phyloP scores from a whole-genome alignment of 148 eudicot species.

The Bassia scoparia region DNA sequence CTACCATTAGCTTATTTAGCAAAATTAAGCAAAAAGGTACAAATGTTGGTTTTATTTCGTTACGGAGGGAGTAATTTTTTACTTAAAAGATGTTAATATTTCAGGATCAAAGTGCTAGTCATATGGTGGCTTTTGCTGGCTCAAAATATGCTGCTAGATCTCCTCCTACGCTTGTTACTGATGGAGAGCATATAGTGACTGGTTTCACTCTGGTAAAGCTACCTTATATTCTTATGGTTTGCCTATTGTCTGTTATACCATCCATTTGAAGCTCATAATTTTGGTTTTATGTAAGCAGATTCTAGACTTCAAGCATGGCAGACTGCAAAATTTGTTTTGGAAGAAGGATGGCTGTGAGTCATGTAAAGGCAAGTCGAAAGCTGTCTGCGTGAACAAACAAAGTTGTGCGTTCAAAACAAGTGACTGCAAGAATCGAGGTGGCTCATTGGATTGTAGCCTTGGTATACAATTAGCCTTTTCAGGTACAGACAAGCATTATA shows the following conservation, averaged over 20 bases:
- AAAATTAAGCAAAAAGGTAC: too few species aligned
- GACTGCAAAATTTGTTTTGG: slow-evolving; percentile 81
- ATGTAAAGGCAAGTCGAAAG: slow-evolving; percentile 62
- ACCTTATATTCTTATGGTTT: background rate
- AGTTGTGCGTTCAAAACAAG: slow-evolving; percentile 68
- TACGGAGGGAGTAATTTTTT: too few species aligned
- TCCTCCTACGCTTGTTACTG: slow-evolving; percentile 72
- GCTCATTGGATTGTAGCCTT: slow-evolving; percentile 77
- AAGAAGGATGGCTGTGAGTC: slow-evolving; percentile 85
- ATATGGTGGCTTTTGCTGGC: slow-evolving; percentile 97
- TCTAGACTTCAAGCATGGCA: slow-evolving; percentile 73
- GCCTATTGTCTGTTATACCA: background rate
- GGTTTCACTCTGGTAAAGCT: slow-evolving; percentile 87
- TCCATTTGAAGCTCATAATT: background rate
- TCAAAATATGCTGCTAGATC: slow-evolving; percentile 93
- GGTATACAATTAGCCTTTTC: slow-evolving; percentile 89
- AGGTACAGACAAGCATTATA: slow-evolving; percentile 74
- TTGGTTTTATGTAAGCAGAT: slow-evolving; percentile 40
- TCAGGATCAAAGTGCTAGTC: slow-evolving; percentile 70
- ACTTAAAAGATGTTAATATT: background rate
- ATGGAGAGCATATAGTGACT: slow-evolving; percentile 59
- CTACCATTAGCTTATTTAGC: too few species aligned
- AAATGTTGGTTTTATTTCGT: too few species aligned
- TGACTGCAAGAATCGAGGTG: slow-evolving; percentile 61
- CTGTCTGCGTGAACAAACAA: slow-evolving; percentile 76